phyloP scores from a whole-genome alignment of 2,329 filamentous ascomycete species.

The Penicillium corylophilum region DNA sequence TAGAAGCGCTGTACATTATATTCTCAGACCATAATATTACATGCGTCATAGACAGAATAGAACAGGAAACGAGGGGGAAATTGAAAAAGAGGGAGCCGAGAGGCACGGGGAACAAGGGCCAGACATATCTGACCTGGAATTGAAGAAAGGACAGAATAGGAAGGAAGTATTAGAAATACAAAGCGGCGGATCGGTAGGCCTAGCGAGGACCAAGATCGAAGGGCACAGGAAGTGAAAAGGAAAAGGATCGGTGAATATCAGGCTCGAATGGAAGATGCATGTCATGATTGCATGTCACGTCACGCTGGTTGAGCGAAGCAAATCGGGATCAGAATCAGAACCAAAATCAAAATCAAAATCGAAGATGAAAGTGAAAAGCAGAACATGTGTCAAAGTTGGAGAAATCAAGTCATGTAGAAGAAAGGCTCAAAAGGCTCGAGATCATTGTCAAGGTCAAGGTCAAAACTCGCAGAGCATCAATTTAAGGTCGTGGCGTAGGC shows the following conservation, averaged over 20 bases:
- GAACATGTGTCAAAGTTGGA: no score
- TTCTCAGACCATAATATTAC: no score
- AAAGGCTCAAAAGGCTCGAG: background rate
- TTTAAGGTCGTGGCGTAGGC: constrained; percentile 1
- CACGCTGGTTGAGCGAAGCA: background rate
- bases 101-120: no score
- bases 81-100: no score
- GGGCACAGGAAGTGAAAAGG: background rate
- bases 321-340: background rate
- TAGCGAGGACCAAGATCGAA: background rate
- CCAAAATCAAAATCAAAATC: constrained; percentile 1
- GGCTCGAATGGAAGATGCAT: constrained; percentile 7
- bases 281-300: constrained; percentile 18
- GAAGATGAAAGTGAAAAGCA: background rate
- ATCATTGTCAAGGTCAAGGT: no score
- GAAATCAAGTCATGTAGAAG: background rate
- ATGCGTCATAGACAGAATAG: no score
- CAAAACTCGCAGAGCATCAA: no score
- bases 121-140: no score
- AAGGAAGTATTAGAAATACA: constrained; percentile 12
- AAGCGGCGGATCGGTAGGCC: background rate
- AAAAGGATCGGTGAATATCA: background rate
- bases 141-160: no score
- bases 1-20: no score
- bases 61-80: no score